Conservation (phyloP, 768 basidiomycete genomes). For the Plicaturopsis crispa region DNA sequence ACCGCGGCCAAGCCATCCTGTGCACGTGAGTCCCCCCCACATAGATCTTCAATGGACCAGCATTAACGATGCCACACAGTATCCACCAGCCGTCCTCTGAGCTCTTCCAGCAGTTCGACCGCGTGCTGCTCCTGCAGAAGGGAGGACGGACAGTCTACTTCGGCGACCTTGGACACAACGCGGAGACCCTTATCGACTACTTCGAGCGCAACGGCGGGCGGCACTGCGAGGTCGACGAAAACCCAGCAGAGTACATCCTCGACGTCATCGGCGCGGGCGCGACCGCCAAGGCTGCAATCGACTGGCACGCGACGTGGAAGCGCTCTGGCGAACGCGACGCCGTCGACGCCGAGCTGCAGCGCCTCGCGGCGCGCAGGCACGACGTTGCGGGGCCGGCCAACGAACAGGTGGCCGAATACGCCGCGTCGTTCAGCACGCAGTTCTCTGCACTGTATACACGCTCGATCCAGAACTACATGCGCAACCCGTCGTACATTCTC, state of each 20-base stretch:
- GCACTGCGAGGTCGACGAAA: conserved; percentile 55
- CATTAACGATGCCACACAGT: conserved; percentile 50
- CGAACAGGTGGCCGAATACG: conserved; percentile 14
- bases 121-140: conserved; percentile 37
- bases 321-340: conserved; percentile 27
- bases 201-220: conserved; percentile 66
- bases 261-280: conserved; percentile 39
- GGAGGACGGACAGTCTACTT: conserved; percentile 69
- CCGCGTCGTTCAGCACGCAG: conserved; percentile 16
- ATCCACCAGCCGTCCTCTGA: conserved; percentile 27
- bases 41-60: conserved; percentile 42
- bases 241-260: conserved; percentile 55
- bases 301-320: conserved; percentile 41
- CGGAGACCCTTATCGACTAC: conserved; percentile 61
- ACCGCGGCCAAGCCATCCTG: conserved; percentile 46
- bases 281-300: conserved; percentile 15
- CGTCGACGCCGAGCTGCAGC: conserved; percentile 28
- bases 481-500: conserved; percentile 19
- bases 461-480: conserved; percentile 20
- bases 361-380: conserved; percentile 4
- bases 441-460: conserved; percentile 15
- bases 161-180: conserved; percentile 59
- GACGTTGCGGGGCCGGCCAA: conserved; percentile 9
- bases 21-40: conserved; percentile 48
- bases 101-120: conserved; percentile 46